Evolutionary conservation across 805 yeast species (phyloP), one percentile per base, ranked within the genome.

Genomic region (Torulaspora microellipsoides): DNA sequence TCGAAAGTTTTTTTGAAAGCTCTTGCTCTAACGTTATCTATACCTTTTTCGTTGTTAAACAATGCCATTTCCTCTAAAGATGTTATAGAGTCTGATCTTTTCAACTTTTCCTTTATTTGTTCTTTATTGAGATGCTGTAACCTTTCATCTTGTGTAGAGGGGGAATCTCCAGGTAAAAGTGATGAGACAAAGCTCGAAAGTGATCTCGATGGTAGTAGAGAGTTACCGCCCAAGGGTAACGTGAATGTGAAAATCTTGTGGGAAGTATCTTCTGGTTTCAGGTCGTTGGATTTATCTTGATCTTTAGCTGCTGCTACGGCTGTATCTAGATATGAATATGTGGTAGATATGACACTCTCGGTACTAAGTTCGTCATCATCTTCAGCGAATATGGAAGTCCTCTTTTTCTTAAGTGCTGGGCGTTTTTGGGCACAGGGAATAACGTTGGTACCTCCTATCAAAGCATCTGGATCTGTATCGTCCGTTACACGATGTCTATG

Each of bases 1-100:
- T 75, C 68, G 3, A 88, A 55, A 1, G 86, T 77, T 46, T 78
- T 76, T 50, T 76, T 78, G 39, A 89, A 74, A 0, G 95, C 96
- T 20, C 82, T 68, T 15, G 82, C 61, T 40, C 93, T 72, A 1
- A 81, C 80, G 54, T 83, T 81, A 45, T 81, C 90, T 28, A 78
- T 71, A 5, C 80, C 80, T 36, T 76, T 77, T 20, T 73, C 67
- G 43, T 75, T 68, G 40, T 68, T 70, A 60, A 76, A 86, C 27
- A 77, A 66, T 10, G 68, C 61, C 1, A 80, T 80, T 52, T 87
- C 95, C 43, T 83, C 86, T 4, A 75, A 31, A 0, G 88, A 81
- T 33, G 75, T 67, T 25, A 81, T 72, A 0, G 83, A 71, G 46
- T 77, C 78, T 45, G 78, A 83, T 30, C 83, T 69, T 38, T 69